phyloP scores from a whole-genome alignment of 2,329 filamentous ascomycete species.

The Helicocarpus griseus region DNA sequence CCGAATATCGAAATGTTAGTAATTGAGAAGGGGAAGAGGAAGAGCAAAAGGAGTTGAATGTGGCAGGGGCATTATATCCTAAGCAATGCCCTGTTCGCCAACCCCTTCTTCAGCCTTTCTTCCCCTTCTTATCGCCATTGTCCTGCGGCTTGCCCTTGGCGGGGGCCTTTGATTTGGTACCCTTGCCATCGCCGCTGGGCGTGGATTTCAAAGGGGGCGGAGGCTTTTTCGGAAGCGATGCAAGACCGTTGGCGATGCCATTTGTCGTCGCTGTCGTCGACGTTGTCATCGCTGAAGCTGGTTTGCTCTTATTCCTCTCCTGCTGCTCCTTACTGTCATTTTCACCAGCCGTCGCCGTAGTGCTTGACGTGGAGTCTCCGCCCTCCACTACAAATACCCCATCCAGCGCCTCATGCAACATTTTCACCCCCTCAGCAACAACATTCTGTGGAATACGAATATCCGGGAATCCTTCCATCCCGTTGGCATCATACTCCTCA shows the following conservation, averaged over 20 bases:
- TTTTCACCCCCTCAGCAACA: slow-evolving; percentile 41
- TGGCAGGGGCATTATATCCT: no score
- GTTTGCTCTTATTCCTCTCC: slow-evolving; percentile 5
- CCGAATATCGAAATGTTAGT: background rate
- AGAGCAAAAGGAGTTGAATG: background rate
- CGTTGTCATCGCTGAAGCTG: background rate
- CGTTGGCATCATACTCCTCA: slow-evolving; percentile 5
- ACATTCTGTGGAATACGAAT: slow-evolving; percentile 41
- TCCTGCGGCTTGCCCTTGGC: slow-evolving; percentile 7
- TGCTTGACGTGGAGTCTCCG: slow-evolving; percentile 23
- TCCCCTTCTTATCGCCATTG: slow-evolving; percentile 8
- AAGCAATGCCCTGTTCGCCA: background rate
- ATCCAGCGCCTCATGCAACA: slow-evolving; percentile 43
- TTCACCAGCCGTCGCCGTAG: background rate
- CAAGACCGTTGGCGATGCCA: background rate
- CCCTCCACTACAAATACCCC: slow-evolving; percentile 28
- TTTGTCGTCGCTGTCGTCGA: background rate
- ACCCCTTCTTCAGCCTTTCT: slow-evolving; percentile 12
- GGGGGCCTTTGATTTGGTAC: background rate
- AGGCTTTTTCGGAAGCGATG: background rate
- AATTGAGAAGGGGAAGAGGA: background rate
- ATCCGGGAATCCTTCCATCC: slow-evolving; percentile 16
- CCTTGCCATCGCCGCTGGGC: background rate
- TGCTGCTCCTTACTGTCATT: background rate
- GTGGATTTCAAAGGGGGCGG: background rate